Conservation (phyloP, 2,329 filamentous ascomycete species). For the Dryadomyces quercus-mongolicae region DNA sequence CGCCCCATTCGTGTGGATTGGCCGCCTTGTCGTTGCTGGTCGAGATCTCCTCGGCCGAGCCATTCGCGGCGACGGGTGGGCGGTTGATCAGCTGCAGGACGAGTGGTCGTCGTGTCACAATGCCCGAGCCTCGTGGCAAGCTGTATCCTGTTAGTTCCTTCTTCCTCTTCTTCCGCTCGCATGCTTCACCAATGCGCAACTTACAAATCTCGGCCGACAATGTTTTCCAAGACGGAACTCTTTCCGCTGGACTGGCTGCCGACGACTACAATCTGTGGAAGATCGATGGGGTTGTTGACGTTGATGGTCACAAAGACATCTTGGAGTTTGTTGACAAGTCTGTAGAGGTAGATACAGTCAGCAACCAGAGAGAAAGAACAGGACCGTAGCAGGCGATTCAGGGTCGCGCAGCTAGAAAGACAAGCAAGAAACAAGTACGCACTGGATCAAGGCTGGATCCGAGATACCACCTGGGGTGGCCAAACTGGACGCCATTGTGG, state of each 20-base stretch:
- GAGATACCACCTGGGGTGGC: conserved; percentile 16
- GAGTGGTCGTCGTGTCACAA: conserved; percentile 90
- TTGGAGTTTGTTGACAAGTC: conserved; percentile 95
- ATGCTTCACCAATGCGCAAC: neutral
- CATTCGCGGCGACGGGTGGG: conserved; percentile 57
- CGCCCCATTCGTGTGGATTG: conserved; percentile 94
- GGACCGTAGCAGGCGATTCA: neutral
- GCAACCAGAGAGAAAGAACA: neutral
- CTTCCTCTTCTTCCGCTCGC: neutral
- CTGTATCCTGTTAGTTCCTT: conserved; percentile 32
- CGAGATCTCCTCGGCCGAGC: conserved; percentile 53
- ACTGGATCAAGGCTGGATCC: conserved; percentile 16
- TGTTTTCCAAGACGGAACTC: conserved; percentile 97
- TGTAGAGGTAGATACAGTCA: conserved; percentile 16
- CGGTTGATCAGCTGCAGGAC: conserved; percentile 98
- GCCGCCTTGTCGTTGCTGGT: conserved; percentile 70
- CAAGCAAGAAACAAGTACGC: neutral
- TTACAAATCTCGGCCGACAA: conserved; percentile 95
- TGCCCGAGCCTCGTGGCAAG: conserved; percentile 91
- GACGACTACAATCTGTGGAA: conserved; percentile 96
- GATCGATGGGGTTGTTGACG: conserved; percentile 97
- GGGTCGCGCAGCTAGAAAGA: neutral
- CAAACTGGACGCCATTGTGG: conserved; percentile 9
- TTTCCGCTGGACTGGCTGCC: conserved; percentile 98
- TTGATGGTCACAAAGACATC: conserved; percentile 98